phyloP scores from a whole-genome alignment of 257 asterid species.

The Thymus mandschuricus region DNA sequence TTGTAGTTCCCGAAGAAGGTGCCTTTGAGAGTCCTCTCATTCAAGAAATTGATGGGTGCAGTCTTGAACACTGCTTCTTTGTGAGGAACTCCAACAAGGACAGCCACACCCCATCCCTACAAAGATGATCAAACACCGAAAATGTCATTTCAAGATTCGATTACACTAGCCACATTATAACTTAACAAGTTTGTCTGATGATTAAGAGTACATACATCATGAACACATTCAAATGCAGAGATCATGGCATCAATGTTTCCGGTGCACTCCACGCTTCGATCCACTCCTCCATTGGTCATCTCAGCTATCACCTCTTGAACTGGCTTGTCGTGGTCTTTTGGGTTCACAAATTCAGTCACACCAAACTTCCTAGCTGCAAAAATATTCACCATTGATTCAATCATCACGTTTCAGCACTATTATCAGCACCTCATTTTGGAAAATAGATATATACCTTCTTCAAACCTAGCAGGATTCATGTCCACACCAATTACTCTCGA shows the following conservation, averaged over 20 bases:
- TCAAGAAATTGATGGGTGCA: constrained; percentile 62
- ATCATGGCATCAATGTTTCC: constrained; percentile 75
- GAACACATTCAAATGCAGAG: constrained; percentile 88
- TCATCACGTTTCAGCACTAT: background rate
- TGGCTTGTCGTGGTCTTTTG: constrained; percentile 63
- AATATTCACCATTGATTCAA: background rate
- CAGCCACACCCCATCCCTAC: constrained; percentile 87
- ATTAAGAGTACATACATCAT: constrained; percentile 47
- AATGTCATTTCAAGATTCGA: background rate
- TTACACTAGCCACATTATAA: background rate
- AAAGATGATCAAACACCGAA: background rate
- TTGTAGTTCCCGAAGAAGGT: constrained; percentile 82
- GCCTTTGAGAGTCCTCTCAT: constrained; percentile 75
- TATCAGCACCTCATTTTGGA: background rate
- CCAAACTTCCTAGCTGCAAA: constrained; percentile 78
- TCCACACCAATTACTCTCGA: constrained; percentile 79
- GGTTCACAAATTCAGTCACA: constrained; percentile 79
- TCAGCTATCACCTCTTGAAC: constrained; percentile 81
- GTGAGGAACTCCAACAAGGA: constrained; percentile 74
- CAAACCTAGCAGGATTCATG: constrained; percentile 53
- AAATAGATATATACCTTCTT: constrained; percentile 43
- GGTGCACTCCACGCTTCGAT: constrained; percentile 79
- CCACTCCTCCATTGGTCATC: constrained; percentile 81
- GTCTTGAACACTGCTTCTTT: constrained; percentile 65
- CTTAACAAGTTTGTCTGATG: too few species aligned